Percentiles rank a stretch among this genome's conserved stretches.
phyloP scores from a whole-genome alignment of 2,329 filamentous ascomycete genomes.

The Neopestalotiopsis sp. region DNA sequence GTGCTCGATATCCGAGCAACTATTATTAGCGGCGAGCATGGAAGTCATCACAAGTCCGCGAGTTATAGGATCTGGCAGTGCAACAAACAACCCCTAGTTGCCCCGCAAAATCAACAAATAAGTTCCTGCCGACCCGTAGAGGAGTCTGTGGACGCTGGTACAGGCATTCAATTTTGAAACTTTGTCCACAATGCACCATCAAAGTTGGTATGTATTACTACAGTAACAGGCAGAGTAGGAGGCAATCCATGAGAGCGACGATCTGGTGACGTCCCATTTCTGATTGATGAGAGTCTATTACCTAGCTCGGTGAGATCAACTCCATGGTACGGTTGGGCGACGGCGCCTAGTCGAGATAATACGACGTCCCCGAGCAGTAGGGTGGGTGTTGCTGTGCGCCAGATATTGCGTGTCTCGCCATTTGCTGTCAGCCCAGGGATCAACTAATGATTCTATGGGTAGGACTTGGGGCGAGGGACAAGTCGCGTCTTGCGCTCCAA shows the following conservation, averaged over 20 bases:
- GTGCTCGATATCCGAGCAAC: neutral
- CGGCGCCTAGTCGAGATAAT: too few species aligned
- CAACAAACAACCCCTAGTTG: neutral
- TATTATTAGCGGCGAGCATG: neutral
- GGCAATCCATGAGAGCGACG: too few species aligned
- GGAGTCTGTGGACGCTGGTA: neutral
- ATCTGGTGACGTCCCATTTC: too few species aligned
- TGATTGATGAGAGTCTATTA: too few species aligned
- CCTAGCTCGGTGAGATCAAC: too few species aligned
- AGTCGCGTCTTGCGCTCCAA: neutral
- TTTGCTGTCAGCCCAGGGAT: neutral
- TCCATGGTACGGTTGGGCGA: too few species aligned
- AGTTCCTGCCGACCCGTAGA: neutral
- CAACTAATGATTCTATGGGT: neutral
- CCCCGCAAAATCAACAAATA: neutral
- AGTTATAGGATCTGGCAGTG: neutral
- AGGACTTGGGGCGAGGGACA: constrained; percentile 5
- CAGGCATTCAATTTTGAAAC: too few species aligned
- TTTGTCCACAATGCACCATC: too few species aligned
- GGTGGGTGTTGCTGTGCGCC: neutral
- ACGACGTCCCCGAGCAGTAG: too few species aligned
- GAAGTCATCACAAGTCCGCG: neutral
- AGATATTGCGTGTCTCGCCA: neutral
- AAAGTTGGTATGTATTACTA: too few species aligned
- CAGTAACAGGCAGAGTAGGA: too few species aligned